Evolutionary conservation across 768 basidiomycete species (phyloP).

Genomic region (Boletus barrowsii): DNA sequence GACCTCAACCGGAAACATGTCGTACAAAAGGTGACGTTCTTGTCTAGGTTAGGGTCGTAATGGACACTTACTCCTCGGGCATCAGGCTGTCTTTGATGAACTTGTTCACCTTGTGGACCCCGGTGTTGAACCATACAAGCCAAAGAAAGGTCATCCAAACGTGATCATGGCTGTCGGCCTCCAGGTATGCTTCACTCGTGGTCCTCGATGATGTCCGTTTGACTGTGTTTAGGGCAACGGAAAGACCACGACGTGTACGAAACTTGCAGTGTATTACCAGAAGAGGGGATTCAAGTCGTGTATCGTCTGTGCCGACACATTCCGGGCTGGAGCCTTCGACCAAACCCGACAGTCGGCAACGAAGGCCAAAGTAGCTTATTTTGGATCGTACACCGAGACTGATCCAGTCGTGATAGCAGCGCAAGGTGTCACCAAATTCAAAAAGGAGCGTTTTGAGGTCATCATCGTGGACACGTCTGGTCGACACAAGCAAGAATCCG

Average conservation of each 20-base stretch:
- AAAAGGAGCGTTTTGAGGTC: conserved; percentile 97
- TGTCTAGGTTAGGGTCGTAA: neutral
- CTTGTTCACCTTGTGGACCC: conserved; percentile 94
- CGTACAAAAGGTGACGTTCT: conserved; percentile 74
- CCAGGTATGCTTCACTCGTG: conserved; percentile 54
- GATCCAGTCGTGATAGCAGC: conserved; percentile 95
- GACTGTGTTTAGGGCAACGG: conserved; percentile 76
- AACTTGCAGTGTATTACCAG: conserved; percentile 96
- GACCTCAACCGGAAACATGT: conserved; percentile 82
- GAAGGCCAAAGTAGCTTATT: conserved; percentile 98
- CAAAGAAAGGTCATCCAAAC: conserved; percentile 90
- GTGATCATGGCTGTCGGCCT: conserved; percentile 98
- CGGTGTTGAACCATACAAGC: conserved; percentile 92
- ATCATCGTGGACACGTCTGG: conserved; percentile 99
- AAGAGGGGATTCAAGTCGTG: conserved; percentile 95
- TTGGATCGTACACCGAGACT: conserved; percentile 98
- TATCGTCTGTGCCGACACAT: conserved; percentile 98
- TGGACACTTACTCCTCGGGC: conserved; percentile 11
- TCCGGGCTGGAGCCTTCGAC: conserved; percentile 98
- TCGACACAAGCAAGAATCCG: conserved; percentile 94
- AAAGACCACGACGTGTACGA: conserved; percentile 99
- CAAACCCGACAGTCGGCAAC: conserved; percentile 98
- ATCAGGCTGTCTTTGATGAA: conserved; percentile 93
- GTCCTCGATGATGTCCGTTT: neutral
- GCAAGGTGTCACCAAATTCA: conserved; percentile 94